A percentile compares a stretch with the other conserved stretches of the same genome.
Evolutionary conservation across 1,139 yeast genomes (phyloP).

Genomic region (Debaryomyces subglobosus): DNA sequence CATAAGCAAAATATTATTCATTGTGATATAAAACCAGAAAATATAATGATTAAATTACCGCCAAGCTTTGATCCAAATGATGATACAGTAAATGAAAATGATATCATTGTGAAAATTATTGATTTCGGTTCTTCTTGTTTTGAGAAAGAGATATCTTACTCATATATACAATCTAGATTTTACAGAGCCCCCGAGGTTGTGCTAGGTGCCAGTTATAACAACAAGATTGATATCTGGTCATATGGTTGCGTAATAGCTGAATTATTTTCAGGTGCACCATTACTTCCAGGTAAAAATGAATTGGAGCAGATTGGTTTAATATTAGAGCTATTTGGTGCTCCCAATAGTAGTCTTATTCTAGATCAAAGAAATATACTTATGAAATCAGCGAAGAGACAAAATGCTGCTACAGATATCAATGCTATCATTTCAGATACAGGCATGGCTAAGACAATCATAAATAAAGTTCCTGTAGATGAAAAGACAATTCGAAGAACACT

Average conservation of each 20-base stretch:
- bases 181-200: slow-evolving; percentile 81
- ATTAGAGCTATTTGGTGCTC: slow-evolving; percentile 66
- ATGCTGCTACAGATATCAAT: slow-evolving; percentile 16
- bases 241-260: slow-evolving; percentile 72
- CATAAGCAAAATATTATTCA: slow-evolving; percentile 65
- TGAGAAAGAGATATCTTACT: slow-evolving; percentile 48
- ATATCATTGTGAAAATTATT: slow-evolving; percentile 53
- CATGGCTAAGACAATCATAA: slow-evolving; percentile 12
- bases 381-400: slow-evolving; percentile 21
- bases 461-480: slow-evolving; percentile 22
- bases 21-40: slow-evolving; percentile 79
- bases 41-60: slow-evolving; percentile 55
- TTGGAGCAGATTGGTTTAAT: slow-evolving; percentile 63
- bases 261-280: slow-evolving; percentile 63
- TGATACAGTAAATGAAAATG: slow-evolving; percentile 13
- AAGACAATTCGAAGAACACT: slow-evolving; percentile 34
- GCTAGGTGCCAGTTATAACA: slow-evolving; percentile 73
- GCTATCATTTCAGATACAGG: slow-evolving; percentile 7
- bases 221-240: slow-evolving; percentile 81
- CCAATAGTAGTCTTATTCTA: slow-evolving; percentile 38
- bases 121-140: slow-evolving; percentile 69
- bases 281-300: slow-evolving; percentile 74
- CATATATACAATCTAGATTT: slow-evolving; percentile 66
- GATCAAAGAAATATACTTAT: slow-evolving; percentile 26
- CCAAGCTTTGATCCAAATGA: slow-evolving; percentile 14